phyloP scores from a whole-genome alignment of 2,329 filamentous ascomycete species.

The Alternaria sp. region DNA sequence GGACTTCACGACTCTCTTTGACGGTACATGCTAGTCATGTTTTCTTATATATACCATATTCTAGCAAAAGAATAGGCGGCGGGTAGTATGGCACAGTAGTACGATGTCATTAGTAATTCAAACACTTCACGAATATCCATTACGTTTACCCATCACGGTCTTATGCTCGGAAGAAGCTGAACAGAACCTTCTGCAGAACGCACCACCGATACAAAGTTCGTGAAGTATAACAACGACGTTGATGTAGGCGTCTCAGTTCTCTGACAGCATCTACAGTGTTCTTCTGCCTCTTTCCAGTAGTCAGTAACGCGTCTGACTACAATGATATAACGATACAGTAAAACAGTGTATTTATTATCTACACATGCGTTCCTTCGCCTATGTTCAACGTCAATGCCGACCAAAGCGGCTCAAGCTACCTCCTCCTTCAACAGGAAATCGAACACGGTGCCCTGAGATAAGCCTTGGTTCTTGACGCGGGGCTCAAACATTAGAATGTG shows the following conservation, averaged over 20 bases:
- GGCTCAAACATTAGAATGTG: neutral
- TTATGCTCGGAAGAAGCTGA: neutral
- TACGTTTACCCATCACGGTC: neutral
- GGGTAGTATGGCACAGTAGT: neutral
- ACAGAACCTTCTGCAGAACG: neutral
- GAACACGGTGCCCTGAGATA: neutral
- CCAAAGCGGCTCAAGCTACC: neutral
- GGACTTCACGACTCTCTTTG: neutral
- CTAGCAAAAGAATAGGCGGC: neutral
- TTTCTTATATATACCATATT: neutral
- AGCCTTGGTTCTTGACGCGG: neutral
- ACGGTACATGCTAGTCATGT: neutral
- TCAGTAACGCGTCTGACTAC: neutral
- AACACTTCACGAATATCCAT: neutral
- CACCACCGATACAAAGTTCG: neutral
- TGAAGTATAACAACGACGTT: neutral
- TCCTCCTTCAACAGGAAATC: neutral
- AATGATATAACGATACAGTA: neutral
- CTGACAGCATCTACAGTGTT: neutral
- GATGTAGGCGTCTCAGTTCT: neutral
- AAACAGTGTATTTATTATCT: neutral
- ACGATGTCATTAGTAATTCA: neutral
- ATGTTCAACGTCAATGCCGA: neutral
- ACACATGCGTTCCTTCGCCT: neutral
- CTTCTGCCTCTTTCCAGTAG: neutral